Evolutionary conservation across 129 eudicot genomes (phyloP), one percentile per base, ranked within the genome.

Genomic region (Lactuca saligna): DNA sequence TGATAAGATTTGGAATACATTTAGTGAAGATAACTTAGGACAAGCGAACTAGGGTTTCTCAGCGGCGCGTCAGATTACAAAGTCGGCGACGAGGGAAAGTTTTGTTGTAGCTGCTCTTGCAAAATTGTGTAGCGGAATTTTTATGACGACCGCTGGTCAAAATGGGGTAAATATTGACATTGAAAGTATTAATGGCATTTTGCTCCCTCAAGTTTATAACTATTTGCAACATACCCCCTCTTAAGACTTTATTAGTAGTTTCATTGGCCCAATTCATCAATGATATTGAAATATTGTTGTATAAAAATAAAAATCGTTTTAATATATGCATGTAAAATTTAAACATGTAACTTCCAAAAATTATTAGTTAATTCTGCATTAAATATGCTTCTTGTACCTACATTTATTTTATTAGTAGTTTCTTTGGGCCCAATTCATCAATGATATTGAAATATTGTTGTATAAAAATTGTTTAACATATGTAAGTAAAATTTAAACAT

Each of bases 1-100:
- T 10, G 9, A 17, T 1, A 16, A 13, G 14, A 61, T 50, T 62
- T 0, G 41, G 68, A 48, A 17, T 25, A 8, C 5, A 20, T 69
- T 38, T 25, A 6, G 63, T 8, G 77, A 62, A 37, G 76, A 61
- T 34, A 6, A 61, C 68, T 61, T 60, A 71, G 68, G 5, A 50
- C 38, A 60, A 32, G 59, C 11, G 66, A 74, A 32, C 31, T 74
- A 74, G 78, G 72, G 78, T 74, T 74, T 74, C n/a, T 54, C 15
- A 20, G 63, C 41, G 54, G 61, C 63, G 54, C 54, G 5, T 35
- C 38, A 14, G 34, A 60, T 8, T 31, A 8, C 3, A 50, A 71
- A 60, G 25, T 71, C 68, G 76, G 68, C 37, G 61, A 16, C 53
- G 57, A 12, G 61, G 37, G 38, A 48, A 44, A 42, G 57, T 13